Conservation (phyloP, 257 asterid genomes). For the Rhazya stricta region DNA sequence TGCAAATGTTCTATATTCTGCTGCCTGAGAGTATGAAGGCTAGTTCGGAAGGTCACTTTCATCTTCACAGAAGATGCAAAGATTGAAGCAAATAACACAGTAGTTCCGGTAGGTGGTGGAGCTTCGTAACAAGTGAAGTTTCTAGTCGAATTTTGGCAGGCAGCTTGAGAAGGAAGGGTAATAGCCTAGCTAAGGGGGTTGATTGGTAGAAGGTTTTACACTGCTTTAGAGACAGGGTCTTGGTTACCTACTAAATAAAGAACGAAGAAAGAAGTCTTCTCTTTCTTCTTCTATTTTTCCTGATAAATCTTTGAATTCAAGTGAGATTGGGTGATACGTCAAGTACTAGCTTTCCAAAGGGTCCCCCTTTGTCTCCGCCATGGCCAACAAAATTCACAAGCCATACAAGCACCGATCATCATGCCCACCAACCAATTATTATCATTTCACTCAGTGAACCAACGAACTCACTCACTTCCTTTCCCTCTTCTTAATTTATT, state of each 20-base stretch:
- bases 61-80: no score
- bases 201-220: not conserved
- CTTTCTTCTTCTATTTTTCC: no score
- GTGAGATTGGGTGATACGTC: constrained; percentile 20
- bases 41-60: no score
- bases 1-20: no score
- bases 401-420: constrained; percentile 15
- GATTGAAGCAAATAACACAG: no score
- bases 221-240: constrained; percentile 1
- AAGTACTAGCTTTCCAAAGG: constrained; percentile 25
- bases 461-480: not conserved
- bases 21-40: no score
- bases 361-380: constrained; percentile 27
- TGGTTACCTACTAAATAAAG: not conserved
- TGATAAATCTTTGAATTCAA: constrained; percentile 14
- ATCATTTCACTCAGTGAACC: constrained; percentile 8
- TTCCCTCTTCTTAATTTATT: no score
- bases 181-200: not conserved
- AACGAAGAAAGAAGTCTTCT: not conserved
- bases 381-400: constrained; percentile 16
- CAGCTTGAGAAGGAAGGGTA: constrained; percentile 9
- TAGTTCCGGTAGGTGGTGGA: no score
- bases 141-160: not conserved
- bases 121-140: no score
- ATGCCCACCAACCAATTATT: constrained; percentile 22